phyloP scores from a whole-genome alignment of 805 yeast genomes.

The Yamadazyma endophytica region DNA sequence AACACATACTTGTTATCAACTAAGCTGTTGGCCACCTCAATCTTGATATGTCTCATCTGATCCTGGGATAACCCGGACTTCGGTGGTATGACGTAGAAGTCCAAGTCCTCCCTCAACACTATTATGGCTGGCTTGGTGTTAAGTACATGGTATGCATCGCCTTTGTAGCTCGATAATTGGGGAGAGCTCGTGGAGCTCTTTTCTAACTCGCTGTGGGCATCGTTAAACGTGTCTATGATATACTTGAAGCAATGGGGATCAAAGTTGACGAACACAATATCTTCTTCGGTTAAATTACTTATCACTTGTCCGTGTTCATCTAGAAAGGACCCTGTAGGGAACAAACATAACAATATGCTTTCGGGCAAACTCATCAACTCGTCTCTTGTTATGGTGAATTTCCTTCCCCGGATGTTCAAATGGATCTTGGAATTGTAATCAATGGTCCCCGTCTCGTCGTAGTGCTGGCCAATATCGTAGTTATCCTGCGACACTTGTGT shows the following conservation, averaged over 20 bases:
- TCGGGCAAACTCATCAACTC: slow-evolving; percentile 92
- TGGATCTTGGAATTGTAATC: slow-evolving; percentile 66
- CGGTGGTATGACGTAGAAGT: slow-evolving; percentile 87
- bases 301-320: slow-evolving; percentile 75
- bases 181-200: slow-evolving; percentile 31
- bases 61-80: slow-evolving; percentile 49
- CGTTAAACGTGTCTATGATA: slow-evolving; percentile 66
- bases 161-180: slow-evolving; percentile 16
- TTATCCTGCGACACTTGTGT: slow-evolving; percentile 63
- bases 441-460: slow-evolving; percentile 26
- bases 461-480: slow-evolving; percentile 16
- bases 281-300: slow-evolving; percentile 73
- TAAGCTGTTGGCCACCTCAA: slow-evolving; percentile 67
- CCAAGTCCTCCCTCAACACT: slow-evolving; percentile 90
- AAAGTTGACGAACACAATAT: slow-evolving; percentile 77
- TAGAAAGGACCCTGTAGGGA: slow-evolving; percentile 86
- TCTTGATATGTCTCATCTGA: slow-evolving; percentile 64
- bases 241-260: slow-evolving; percentile 85
- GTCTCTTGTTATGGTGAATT: slow-evolving; percentile 77
- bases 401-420: slow-evolving; percentile 70
- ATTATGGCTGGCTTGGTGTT: slow-evolving; percentile 84
- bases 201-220: slow-evolving; percentile 58
- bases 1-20: slow-evolving; percentile 59
- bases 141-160: slow-evolving; percentile 51
- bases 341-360: slow-evolving; percentile 75